Conservation (phyloP, 2,329 filamentous ascomycete species). For the Alternaria gaisen region DNA sequence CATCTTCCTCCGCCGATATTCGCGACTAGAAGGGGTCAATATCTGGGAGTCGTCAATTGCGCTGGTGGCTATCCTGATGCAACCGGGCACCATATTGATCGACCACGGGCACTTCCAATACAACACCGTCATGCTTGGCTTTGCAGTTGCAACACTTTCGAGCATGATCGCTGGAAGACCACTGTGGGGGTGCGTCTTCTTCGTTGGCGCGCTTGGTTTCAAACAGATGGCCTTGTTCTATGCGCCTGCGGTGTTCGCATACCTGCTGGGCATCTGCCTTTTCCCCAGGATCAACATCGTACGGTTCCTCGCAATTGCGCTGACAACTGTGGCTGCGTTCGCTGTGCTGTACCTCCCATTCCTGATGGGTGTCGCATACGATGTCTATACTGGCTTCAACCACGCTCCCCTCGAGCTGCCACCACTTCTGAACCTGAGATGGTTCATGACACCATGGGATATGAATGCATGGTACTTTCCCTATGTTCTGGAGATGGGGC, state of each 20-base stretch:
- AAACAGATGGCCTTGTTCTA: conserved; percentile 99
- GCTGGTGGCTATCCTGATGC: conserved; percentile 88
- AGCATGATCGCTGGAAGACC: conserved; percentile 85
- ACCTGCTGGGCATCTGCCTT: conserved; percentile 86
- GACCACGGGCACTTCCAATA: conserved; percentile 98
- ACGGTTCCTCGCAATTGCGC: conserved; percentile 77
- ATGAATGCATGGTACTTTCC: conserved; percentile 76
- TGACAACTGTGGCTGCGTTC: conserved; percentile 78
- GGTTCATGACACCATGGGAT: conserved; percentile 59
- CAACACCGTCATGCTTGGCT: conserved; percentile 97
- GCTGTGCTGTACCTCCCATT: conserved; percentile 78
- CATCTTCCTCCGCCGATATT: conserved; percentile 84
- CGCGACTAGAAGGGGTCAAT: conserved; percentile 77
- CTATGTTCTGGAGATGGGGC: conserved; percentile 77
- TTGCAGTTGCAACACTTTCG: conserved; percentile 85
- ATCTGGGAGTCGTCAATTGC: conserved; percentile 86
- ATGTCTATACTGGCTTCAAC: conserved; percentile 70
- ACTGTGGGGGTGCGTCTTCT: conserved; percentile 91
- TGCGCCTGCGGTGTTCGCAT: conserved; percentile 90
- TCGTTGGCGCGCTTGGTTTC: conserved; percentile 92
- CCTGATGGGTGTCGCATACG: conserved; percentile 74
- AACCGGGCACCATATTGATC: conserved; percentile 87
- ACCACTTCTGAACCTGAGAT: conserved; percentile 12
- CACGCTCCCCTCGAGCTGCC: conserved; percentile 39
- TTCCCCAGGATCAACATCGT: conserved; percentile 73